A percentile compares a stretch with the other conserved stretches of the same genome.
phyloP scores from a whole-genome alignment of 331 rosid genomes.

The Prunus yedoensis region DNA sequence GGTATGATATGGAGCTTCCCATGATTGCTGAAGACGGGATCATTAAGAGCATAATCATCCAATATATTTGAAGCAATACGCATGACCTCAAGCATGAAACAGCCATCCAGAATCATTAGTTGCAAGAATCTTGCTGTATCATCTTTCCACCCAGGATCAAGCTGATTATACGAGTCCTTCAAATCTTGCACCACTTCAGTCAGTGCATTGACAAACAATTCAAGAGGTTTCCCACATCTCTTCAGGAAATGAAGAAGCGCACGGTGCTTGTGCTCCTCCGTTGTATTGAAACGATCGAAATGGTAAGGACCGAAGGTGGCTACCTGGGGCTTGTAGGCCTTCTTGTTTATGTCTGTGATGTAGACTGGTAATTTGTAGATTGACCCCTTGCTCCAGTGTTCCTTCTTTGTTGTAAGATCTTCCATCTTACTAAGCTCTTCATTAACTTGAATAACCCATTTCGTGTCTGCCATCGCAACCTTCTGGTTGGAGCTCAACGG shows the following conservation, averaged over 20 bases:
- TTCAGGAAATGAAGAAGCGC: constrained; percentile 40
- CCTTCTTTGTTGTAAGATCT: constrained; percentile 5
- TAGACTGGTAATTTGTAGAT: constrained; percentile 36
- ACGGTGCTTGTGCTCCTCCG: constrained; percentile 44
- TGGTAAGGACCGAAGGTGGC: constrained; percentile 56
- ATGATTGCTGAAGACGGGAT: constrained; percentile 51
- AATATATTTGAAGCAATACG: neutral
- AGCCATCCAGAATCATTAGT: constrained; percentile 51
- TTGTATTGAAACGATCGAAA: constrained; percentile 3
- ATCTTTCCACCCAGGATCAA: constrained; percentile 30
- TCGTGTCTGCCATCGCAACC: constrained; percentile 21
- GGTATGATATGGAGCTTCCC: constrained; percentile 40
- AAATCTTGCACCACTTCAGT: constrained; percentile 34
- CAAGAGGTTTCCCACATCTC: constrained; percentile 38
- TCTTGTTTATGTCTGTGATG: constrained; percentile 20
- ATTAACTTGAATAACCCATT: constrained; percentile 27
- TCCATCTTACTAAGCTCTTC: constrained; percentile 15
- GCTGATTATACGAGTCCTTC: constrained; percentile 35
- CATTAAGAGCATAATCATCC: constrained; percentile 38
- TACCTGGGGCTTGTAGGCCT: constrained; percentile 44
- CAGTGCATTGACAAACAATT: constrained; percentile 14
- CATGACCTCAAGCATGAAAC: constrained; percentile 48
- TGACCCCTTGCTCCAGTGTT: constrained; percentile 37
- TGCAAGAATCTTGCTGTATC: constrained; percentile 21
- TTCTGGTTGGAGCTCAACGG: neutral